A percentile compares a stretch with the other conserved stretches of the same genome.
Conservation (phyloP, 306 rosid genomes). For the Vachellia pachyceras region DNA sequence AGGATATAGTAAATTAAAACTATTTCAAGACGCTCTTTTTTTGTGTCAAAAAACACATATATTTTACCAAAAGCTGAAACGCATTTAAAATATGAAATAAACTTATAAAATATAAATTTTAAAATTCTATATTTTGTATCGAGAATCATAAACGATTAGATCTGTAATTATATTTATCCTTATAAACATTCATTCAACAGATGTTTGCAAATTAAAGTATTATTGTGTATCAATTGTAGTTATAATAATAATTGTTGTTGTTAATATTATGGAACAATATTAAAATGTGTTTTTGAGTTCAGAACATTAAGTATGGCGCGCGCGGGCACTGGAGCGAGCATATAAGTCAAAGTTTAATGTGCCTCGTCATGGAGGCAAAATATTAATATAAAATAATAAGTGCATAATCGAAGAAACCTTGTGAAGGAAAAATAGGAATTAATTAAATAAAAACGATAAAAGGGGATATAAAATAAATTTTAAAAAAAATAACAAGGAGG, state of each 20-base stretch:
- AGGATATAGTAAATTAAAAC: too few species aligned
- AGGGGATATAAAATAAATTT: conserved; percentile 3
- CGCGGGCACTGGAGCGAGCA: not conserved
- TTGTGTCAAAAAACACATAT: too few species aligned
- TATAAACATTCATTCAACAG: not conserved
- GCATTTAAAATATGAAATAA: not conserved
- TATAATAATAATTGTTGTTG: too few species aligned
- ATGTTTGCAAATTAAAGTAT: not conserved
- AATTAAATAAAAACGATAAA: not conserved
- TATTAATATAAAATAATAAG: too few species aligned
- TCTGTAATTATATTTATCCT: not conserved
- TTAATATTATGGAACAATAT: not conserved
- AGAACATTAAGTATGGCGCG: not conserved
- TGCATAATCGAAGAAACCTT: not conserved
- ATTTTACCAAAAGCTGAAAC: not conserved
- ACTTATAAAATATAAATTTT: not conserved
- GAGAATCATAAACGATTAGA: not conserved
- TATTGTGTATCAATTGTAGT: not conserved
- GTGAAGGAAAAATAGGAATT: not conserved
- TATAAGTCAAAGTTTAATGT: not conserved
- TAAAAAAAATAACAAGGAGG: not conserved
- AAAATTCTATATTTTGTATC: not conserved
- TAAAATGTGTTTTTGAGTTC: not conserved
- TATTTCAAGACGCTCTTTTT: not conserved
- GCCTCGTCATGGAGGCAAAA: not conserved